Conservation (phyloP, 331 rosid genomes). For the Prunus yedoensis region DNA sequence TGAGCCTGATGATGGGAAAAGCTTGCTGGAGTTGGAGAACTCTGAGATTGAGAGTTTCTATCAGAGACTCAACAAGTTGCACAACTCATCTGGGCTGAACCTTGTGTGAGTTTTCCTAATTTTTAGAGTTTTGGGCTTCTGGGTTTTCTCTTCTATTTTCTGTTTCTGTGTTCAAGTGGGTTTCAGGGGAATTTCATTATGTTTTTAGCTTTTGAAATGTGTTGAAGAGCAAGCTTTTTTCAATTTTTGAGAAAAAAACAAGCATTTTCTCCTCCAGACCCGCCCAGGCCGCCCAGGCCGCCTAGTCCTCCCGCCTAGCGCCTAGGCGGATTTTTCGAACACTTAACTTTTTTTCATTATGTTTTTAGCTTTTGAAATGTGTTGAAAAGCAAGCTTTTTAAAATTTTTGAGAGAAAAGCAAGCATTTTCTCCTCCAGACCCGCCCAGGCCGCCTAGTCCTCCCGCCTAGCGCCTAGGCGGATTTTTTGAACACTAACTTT, state of each 20-base stretch:
- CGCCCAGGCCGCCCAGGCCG: too few species aligned
- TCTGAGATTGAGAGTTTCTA: slow-evolving; percentile 29
- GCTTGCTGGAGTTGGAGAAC: slow-evolving; percentile 3
- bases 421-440: too few species aligned
- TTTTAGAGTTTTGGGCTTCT: background rate
- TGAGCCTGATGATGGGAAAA: slow-evolving; percentile 18
- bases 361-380: background rate
- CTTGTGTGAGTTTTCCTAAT: slow-evolving; percentile 27
- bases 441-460: too few species aligned
- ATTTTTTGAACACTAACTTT: too few species aligned
- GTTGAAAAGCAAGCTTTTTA: background rate
- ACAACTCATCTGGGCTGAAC: slow-evolving; percentile 28
- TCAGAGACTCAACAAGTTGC: slow-evolving; percentile 24
- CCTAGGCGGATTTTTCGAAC: too few species aligned
- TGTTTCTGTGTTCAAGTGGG: background rate
- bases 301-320: too few species aligned
- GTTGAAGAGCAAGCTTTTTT: background rate
- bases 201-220: background rate
- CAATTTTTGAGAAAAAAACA: too few species aligned
- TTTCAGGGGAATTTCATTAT: background rate
- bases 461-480: too few species aligned
- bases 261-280: too few species aligned
- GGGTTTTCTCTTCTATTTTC: background rate
- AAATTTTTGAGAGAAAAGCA: too few species aligned
- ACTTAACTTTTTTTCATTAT: too few species aligned